These are phyloP conservation scores for Arthroderma sp. DNA, from an alignment of 2,329 filamentous ascomycete species.

Conservation along the genomic window DNA sequence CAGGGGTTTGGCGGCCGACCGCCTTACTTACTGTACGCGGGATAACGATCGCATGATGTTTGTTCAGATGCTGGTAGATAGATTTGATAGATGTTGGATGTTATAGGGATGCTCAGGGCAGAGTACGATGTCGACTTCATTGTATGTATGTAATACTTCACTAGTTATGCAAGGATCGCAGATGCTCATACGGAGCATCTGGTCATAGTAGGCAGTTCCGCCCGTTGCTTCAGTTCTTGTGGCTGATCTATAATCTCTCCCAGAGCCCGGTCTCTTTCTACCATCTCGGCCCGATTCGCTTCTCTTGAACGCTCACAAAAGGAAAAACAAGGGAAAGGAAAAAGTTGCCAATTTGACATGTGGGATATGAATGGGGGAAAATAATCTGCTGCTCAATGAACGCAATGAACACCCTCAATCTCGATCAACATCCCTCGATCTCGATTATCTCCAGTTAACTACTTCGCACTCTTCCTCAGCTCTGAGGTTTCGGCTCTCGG, in stretches of 20 bases:
- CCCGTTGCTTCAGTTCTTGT: not conserved
- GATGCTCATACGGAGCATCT: not conserved
- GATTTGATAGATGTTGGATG: not conserved
- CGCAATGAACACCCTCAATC: no score
- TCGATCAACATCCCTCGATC: not conserved
- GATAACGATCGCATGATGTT: not conserved
- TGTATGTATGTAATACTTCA: not conserved
- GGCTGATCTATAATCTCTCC: not conserved
- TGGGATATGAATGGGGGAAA: not conserved
- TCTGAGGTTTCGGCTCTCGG: conserved; percentile 10
- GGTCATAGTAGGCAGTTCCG: not conserved
- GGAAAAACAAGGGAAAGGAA: not conserved
- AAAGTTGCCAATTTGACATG: not conserved
- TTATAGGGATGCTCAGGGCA: not conserved
- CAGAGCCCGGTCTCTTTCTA: not conserved
- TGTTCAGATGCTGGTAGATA: not conserved
- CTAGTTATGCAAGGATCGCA: not conserved
- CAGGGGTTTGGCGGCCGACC: not conserved
- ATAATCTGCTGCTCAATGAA: not conserved
- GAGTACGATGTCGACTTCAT: not conserved
- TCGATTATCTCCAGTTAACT: not conserved
- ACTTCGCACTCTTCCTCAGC: not conserved
- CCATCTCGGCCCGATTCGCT: not conserved
- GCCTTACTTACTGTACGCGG: not conserved
- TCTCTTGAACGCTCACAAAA: not conserved